Evolutionary conservation across 805 yeast genomes (phyloP).

Genomic region (Cyberlindnera americana): DNA sequence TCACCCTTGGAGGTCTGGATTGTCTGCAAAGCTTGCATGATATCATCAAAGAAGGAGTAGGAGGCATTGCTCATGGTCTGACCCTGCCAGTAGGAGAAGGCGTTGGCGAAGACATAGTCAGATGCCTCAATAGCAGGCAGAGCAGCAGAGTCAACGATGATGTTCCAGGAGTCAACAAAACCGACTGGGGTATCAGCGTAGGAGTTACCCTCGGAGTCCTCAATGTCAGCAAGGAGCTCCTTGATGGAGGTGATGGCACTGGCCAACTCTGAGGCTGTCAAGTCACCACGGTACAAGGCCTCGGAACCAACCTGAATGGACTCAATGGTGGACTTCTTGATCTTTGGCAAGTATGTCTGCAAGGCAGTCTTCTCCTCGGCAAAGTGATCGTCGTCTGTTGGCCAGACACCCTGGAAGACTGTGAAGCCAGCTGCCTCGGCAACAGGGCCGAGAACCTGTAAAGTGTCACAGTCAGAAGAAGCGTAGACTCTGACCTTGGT

Average conservation of each 20-base stretch:
- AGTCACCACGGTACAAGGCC: constrained; percentile 86
- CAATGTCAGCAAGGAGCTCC: constrained; percentile 52
- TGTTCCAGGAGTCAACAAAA: constrained; percentile 94
- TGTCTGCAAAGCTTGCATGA: constrained; percentile 93
- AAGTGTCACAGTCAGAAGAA: constrained; percentile 89
- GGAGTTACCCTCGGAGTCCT: constrained; percentile 78
- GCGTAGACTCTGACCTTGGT: constrained; percentile 80
- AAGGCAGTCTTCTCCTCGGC: constrained; percentile 72
- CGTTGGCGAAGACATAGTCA: constrained; percentile 88
- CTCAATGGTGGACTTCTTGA: constrained; percentile 65
- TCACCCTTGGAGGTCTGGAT: constrained; percentile 85
- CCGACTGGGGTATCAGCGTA: constrained; percentile 77
- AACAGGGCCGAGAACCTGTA: constrained; percentile 81
- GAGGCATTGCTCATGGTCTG: constrained; percentile 80
- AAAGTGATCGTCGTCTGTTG: constrained; percentile 79
- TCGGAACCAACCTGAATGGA: constrained; percentile 92
- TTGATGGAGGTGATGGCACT: constrained; percentile 60
- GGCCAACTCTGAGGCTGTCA: constrained; percentile 75
- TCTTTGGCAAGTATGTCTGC: constrained; percentile 61
- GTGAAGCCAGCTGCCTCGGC: constrained; percentile 75
- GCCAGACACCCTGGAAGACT: constrained; percentile 88
- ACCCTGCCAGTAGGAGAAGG: constrained; percentile 99
- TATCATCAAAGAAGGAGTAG: constrained; percentile 91
- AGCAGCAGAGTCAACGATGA: constrained; percentile 75
- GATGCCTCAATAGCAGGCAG: constrained; percentile 71